These are phyloP conservation scores for Dothistroma pini DNA, from an alignment of 2,329 filamentous ascomycete genomes.

Conservation along the genomic window DNA sequence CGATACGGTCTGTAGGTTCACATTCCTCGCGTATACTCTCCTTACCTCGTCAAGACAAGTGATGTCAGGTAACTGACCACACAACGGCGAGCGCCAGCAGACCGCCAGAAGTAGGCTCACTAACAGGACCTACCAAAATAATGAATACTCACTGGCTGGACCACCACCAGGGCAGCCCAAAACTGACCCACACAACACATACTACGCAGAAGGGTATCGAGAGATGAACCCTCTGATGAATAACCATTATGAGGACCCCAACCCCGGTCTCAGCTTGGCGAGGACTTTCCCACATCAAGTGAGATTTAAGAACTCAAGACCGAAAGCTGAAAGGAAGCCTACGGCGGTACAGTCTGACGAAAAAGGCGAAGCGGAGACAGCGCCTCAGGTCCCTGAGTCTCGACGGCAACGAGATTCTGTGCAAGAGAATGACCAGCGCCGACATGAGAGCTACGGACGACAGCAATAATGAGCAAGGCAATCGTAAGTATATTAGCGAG, in stretches of 20 bases:
- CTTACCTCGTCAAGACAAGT: conserved; percentile 7
- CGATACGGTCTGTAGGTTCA: not conserved
- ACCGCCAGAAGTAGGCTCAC: conserved; percentile 2
- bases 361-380: conserved; percentile 25
- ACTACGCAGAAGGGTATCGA: conserved; percentile 28
- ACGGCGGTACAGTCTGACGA: conserved; percentile 16
- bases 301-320: conserved; percentile 18
- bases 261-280: conserved; percentile 26
- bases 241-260: conserved; percentile 12
- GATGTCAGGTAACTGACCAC: conserved; percentile 5
- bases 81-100: conserved; percentile 1
- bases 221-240: conserved; percentile 28
- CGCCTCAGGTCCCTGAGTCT: conserved; percentile 20
- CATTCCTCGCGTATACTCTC: conserved; percentile 11
- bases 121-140: conserved; percentile 3
- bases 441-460: not conserved
- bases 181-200: conserved; percentile 26
- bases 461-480: not conserved
- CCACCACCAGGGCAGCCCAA: not conserved
- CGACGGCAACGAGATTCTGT: not conserved
- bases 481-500: not conserved
- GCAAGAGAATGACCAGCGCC: not conserved
- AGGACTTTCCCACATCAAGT: conserved; percentile 29
- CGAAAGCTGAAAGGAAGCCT: not conserved
- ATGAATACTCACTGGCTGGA: conserved; percentile 19